Base-by-base conservation (phyloP, 495 filamentous ascomycete genomes). In the Haplographium delicatum region DNA sequence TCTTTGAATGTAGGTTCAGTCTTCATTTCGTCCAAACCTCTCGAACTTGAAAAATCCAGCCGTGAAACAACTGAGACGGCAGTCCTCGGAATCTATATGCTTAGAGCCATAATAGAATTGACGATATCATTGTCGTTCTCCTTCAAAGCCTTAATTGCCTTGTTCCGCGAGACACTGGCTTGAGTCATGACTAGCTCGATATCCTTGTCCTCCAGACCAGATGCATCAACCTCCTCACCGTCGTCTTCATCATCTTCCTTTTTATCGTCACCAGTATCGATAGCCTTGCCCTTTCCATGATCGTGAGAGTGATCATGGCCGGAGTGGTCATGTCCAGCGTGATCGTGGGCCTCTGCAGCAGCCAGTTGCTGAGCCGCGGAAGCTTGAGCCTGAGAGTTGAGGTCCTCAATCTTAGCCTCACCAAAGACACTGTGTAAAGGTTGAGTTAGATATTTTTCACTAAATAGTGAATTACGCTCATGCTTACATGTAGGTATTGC, bases 41-140 rank as follows among this genome's bases (percentile, higher is more conserved):
- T n/a, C n/a, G n/a, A n/a, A n/a, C n/a, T n/a, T n/a, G n/a, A n/a
- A 9, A 48, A 3, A 42, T n/a, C 43, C 8, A 7, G 11, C 25
- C 47, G 16, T 5, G 37, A 39, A 25, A 44, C 22, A 35, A 28
- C 40, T 26, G 30, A 18, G 39, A 19, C n/a, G 16, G 37, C 24
- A 39, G 44, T 18, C 20, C 35, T 27, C 22, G 15, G 7, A 33
- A 35, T 58, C 78, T 81, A 98, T 86, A 95, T 86, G 76, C 90
- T 96, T 70, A 98, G 78, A 58, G 91, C 89, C 93, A 98, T 98
- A 75, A 98, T 98, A 51, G 91, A 95, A 81, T 97, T 97, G 72
- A 99, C 94, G 74, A 99, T 97, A 70, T 99, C 94, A 62, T 96
- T 95, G 72, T 96, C 89, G 69, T 99, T 96, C 78, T 96, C 89